These are phyloP conservation scores for Boletus sensibilis DNA, from an alignment of 768 basidiomycete species.

Conservation along the genomic window DNA sequence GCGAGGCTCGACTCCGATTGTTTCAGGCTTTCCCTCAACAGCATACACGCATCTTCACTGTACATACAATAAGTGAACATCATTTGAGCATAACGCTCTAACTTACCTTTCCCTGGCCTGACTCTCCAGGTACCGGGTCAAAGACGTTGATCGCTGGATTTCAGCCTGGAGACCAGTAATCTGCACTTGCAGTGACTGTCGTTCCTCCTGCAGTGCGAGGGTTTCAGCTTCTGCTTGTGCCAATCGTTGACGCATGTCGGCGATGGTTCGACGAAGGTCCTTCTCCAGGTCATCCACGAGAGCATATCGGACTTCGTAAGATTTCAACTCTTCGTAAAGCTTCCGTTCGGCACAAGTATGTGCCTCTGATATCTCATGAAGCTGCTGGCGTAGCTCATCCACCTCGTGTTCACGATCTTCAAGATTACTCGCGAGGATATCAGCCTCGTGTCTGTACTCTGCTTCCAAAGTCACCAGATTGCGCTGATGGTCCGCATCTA, in stretches of 20 bases:
- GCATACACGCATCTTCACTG: slow-evolving; percentile 49
- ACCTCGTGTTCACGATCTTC: slow-evolving; percentile 38
- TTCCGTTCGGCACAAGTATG: slow-evolving; percentile 34
- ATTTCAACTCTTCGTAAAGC: slow-evolving; percentile 24
- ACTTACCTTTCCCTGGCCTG: slow-evolving; percentile 62
- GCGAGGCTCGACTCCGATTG: slow-evolving; percentile 44
- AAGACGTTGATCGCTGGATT: slow-evolving; percentile 59
- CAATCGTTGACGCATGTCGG: slow-evolving; percentile 39
- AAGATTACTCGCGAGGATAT: slow-evolving; percentile 38
- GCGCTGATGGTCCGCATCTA: slow-evolving; percentile 29
- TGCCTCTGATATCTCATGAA: slow-evolving; percentile 40
- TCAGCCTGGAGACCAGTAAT: slow-evolving; percentile 63
- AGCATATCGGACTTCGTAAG: slow-evolving; percentile 28
- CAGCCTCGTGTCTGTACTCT: slow-evolving; percentile 33
- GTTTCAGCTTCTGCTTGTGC: slow-evolving; percentile 39
- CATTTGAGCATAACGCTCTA: background rate
- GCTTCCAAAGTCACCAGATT: slow-evolving; percentile 30
- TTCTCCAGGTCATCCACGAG: slow-evolving; percentile 35
- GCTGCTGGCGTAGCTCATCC: slow-evolving; percentile 34
- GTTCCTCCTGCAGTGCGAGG: slow-evolving; percentile 48
- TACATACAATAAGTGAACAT: slow-evolving; percentile 8
- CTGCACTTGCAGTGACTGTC: slow-evolving; percentile 49
- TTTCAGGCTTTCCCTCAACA: slow-evolving; percentile 42
- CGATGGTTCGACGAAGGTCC: slow-evolving; percentile 38
- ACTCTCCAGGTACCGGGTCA: slow-evolving; percentile 60